These are phyloP conservation scores for Erodium chrysanthum DNA, from an alignment of 441 rosid species.

Conservation along the genomic window DNA sequence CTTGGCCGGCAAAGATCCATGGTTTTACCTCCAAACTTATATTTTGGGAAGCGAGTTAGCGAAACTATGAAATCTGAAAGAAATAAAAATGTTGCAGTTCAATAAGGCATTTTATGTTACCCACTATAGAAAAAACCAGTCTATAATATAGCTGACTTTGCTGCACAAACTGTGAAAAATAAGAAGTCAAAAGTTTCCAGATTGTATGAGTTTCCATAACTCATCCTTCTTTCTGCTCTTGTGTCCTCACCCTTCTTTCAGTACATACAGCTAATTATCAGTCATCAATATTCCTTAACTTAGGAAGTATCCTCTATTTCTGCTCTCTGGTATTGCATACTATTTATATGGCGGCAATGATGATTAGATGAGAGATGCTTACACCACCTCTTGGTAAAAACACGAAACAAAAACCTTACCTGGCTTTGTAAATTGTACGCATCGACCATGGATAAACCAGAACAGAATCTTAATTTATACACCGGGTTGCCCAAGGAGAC, in stretches of 20 bases:
- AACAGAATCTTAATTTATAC: background rate
- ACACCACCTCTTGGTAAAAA: background rate
- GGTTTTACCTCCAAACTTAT: background rate
- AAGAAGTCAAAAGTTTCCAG: too few species aligned
- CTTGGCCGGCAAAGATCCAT: constrained; percentile 3
- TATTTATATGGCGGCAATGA: background rate
- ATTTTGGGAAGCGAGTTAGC: background rate
- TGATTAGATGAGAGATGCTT: background rate
- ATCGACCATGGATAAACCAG: constrained; percentile 24
- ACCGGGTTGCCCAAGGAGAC: constrained; percentile 12
- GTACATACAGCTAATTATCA: too few species aligned
- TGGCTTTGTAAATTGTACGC: constrained; percentile 20
- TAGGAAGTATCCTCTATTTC: too few species aligned
- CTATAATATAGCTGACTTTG: too few species aligned
- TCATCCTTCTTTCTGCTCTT: too few species aligned
- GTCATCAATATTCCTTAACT: too few species aligned
- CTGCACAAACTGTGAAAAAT: too few species aligned
- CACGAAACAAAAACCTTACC: constrained; percentile 1
- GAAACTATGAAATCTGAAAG: background rate
- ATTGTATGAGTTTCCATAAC: too few species aligned
- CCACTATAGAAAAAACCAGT: too few species aligned
- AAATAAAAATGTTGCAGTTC: too few species aligned
- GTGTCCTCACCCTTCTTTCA: too few species aligned
- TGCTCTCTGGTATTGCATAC: background rate
- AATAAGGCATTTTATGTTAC: too few species aligned